Conservation (phyloP, 768 basidiomycete species). For the Infundibulicybe gibba region DNA sequence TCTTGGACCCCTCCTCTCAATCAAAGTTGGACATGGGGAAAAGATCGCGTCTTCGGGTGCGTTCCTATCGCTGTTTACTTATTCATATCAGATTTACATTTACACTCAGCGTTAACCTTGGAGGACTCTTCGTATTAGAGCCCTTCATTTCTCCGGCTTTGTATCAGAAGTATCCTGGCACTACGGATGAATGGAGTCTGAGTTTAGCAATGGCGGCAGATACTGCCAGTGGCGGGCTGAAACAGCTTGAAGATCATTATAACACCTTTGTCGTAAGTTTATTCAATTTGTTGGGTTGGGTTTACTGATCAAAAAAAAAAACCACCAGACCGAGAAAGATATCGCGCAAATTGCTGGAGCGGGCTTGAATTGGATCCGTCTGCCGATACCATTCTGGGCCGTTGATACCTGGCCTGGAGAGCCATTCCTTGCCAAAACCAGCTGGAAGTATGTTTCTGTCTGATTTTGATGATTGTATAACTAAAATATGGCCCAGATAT, state of each 20-base stretch:
- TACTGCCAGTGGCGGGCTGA: slow-evolving; percentile 39
- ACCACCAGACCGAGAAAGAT: slow-evolving; percentile 77
- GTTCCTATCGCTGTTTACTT: slow-evolving; percentile 12
- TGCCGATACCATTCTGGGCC: slow-evolving; percentile 87
- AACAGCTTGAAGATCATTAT: slow-evolving; percentile 76
- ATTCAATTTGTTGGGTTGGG: slow-evolving; percentile 19
- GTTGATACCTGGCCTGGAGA: slow-evolving; percentile 69
- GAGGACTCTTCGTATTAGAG: slow-evolving; percentile 75
- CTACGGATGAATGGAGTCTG: slow-evolving; percentile 75
- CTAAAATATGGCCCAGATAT: slow-evolving; percentile 41
- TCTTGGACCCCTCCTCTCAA: slow-evolving; percentile 80
- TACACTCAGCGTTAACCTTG: slow-evolving; percentile 62
- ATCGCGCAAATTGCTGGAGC: slow-evolving; percentile 87
- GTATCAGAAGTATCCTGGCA: slow-evolving; percentile 60
- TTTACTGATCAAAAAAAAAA: background rate
- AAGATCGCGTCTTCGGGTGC: slow-evolving; percentile 60
- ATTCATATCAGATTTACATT: slow-evolving; percentile 4
- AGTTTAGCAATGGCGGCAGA: slow-evolving; percentile 61
- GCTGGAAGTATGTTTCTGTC: slow-evolving; percentile 61
- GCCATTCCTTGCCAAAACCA: slow-evolving; percentile 71
- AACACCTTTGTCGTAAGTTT: slow-evolving; percentile 68
- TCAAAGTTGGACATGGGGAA: slow-evolving; percentile 67
- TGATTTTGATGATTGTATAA: background rate
- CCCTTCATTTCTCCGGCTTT: slow-evolving; percentile 67
- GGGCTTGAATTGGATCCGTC: slow-evolving; percentile 81